phyloP scores from a whole-genome alignment of 345 rosid genomes.

The Eutrema yunnanense region DNA sequence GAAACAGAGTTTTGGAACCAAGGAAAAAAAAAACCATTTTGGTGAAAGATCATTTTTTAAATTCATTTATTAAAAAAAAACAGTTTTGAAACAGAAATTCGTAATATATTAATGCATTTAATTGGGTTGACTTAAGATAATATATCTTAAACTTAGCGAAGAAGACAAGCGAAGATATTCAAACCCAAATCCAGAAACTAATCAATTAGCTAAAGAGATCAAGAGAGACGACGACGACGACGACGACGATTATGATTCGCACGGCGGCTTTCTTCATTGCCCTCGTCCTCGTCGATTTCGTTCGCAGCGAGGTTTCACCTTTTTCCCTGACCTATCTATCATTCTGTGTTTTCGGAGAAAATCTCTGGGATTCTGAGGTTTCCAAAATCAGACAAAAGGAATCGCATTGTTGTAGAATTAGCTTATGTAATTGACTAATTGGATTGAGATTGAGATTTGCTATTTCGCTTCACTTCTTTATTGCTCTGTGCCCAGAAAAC shows the following conservation, averaged over 20 bases:
- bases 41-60: neutral
- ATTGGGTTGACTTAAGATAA: neutral
- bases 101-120: too few relatives aligned
- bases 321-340: neutral
- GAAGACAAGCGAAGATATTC: slow-evolving; percentile 17
- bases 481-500: too few relatives aligned
- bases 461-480: neutral
- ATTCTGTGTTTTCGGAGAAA: neutral
- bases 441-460: neutral
- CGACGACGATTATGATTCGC: slow-evolving; percentile 1
- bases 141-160: slow-evolving; percentile 7
- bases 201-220: neutral
- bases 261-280: slow-evolving; percentile 25
- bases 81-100: too few relatives aligned
- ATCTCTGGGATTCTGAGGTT: slow-evolving; percentile 1
- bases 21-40: neutral
- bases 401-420: neutral
- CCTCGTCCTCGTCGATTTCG: slow-evolving; percentile 36
- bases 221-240: neutral
- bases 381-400: neutral
- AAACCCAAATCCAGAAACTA: too few relatives aligned
- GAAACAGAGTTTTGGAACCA: slow-evolving; percentile 8
- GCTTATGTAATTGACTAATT: neutral
- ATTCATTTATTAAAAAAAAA: too few relatives aligned
- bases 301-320: slow-evolving; percentile 24